A percentile compares a stretch with the other conserved stretches of the same genome.
phyloP scores from a whole-genome alignment of 2,329 filamentous ascomycete genomes.

The Pseudogymnoascus destructans region DNA sequence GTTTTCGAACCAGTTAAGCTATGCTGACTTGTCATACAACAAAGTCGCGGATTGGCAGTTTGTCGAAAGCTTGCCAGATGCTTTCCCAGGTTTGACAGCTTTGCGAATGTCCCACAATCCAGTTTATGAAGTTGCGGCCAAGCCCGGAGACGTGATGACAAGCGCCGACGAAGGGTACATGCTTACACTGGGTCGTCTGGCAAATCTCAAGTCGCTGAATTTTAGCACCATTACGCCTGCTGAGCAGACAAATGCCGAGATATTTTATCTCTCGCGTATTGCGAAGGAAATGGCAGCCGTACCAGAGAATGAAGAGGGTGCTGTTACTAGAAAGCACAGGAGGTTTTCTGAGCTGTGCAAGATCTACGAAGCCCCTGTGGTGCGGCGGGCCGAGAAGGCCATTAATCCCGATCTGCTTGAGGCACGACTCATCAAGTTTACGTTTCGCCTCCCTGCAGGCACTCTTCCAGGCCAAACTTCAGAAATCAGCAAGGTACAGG shows the following conservation, averaged over 20 bases:
- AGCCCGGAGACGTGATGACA: slow-evolving; percentile 30
- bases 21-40: slow-evolving; percentile 65
- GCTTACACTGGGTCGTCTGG: slow-evolving; percentile 68
- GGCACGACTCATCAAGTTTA: slow-evolving; percentile 58
- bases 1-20: slow-evolving; percentile 26
- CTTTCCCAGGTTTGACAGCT: slow-evolving; percentile 60
- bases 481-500: slow-evolving; percentile 16
- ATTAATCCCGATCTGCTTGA: slow-evolving; percentile 72
- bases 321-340: slow-evolving; percentile 51
- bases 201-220: slow-evolving; percentile 55
- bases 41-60: slow-evolving; percentile 56
- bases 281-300: slow-evolving; percentile 57
- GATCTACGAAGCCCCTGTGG: slow-evolving; percentile 57
- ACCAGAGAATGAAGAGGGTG: slow-evolving; percentile 37
- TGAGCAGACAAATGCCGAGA: slow-evolving; percentile 77
- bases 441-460: slow-evolving; percentile 31
- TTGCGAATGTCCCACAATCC: slow-evolving; percentile 81
- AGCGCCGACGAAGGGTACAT: slow-evolving; percentile 74
- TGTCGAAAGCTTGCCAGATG: slow-evolving; percentile 50
- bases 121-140: slow-evolving; percentile 43
- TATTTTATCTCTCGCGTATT: slow-evolving; percentile 83
- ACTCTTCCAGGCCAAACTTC: slow-evolving; percentile 14
- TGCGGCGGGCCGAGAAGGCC: slow-evolving; percentile 39
- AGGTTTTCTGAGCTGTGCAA: slow-evolving; percentile 63
- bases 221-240: slow-evolving; percentile 56